A percentile compares a stretch with the other conserved stretches of the same genome.
phyloP scores from a whole-genome alignment of 1,139 yeast species.

The Zygoascus sp. region DNA sequence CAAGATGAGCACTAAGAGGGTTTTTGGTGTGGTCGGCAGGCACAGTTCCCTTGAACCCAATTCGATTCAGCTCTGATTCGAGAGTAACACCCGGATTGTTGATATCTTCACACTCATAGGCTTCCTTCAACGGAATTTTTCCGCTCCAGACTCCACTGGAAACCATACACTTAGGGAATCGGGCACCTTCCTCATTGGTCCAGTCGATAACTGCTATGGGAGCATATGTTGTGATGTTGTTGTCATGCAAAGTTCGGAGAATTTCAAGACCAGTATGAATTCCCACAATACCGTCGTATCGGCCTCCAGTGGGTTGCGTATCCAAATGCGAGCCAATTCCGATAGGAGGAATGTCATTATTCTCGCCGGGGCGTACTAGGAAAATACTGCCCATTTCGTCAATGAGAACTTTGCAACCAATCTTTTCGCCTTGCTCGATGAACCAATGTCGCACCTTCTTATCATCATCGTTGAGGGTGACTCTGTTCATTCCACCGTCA shows the following conservation, averaged over 20 bases:
- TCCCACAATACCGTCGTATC: conserved; percentile 69
- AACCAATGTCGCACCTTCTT: conserved; percentile 69
- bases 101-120: conserved; percentile 49
- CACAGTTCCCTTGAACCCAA: conserved; percentile 55
- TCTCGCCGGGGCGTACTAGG: conserved; percentile 57
- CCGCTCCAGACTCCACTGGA: conserved; percentile 68
- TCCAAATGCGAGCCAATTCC: conserved; percentile 73
- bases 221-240: conserved; percentile 52
- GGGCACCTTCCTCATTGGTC: conserved; percentile 78
- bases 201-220: conserved; percentile 64
- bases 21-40: conserved; percentile 47
- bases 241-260: conserved; percentile 58
- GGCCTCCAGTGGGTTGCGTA: conserved; percentile 77
- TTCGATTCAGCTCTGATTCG: conserved; percentile 51
- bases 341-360: conserved; percentile 47
- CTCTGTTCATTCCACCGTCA: conserved; percentile 57
- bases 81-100: conserved; percentile 48
- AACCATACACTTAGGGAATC: conserved; percentile 64
- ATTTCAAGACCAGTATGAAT: conserved; percentile 66
- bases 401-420: conserved; percentile 56
- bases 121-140: conserved; percentile 42
- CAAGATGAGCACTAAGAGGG: conserved; percentile 66
- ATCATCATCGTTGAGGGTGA: conserved; percentile 59
- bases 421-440: conserved; percentile 43
- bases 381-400: conserved; percentile 68